Percentiles rank a stretch among this genome's conserved stretches.
phyloP scores from a whole-genome alignment of 2,329 filamentous ascomycete species.

The Colletotrichum theobromicola region DNA sequence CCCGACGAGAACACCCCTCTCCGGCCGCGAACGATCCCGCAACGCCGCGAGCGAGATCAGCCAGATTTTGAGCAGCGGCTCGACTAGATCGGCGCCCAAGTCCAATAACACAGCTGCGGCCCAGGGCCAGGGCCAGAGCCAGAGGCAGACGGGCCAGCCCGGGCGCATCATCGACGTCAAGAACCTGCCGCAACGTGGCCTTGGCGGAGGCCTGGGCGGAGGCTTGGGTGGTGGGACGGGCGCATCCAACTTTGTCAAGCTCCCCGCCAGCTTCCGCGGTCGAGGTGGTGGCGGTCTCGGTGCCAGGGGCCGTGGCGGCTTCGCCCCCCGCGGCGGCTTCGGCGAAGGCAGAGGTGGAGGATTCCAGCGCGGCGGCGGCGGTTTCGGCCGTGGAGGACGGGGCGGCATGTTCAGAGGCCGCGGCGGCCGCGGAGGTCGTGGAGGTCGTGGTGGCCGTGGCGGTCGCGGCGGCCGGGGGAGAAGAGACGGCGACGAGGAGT shows the following conservation, averaged over 20 bases:
- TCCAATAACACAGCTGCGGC: neutral
- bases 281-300: constrained; percentile 2
- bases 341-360: constrained; percentile 4
- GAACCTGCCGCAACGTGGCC: constrained; percentile 35
- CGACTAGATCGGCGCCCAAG: neutral
- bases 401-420: constrained; percentile 21
- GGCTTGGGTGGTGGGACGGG: neutral
- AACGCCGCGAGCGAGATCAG: constrained; percentile 40
- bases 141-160: too few species aligned
- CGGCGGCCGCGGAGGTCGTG: neutral
- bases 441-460: constrained; percentile 23
- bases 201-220: neutral
- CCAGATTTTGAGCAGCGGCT: constrained; percentile 28
- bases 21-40: constrained; percentile 34
- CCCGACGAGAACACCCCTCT: constrained; percentile 22
- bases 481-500: constrained; percentile 15
- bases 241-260: constrained; percentile 12
- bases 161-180: constrained; percentile 40
- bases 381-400: constrained; percentile 16
- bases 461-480: constrained; percentile 24
- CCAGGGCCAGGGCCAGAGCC: too few species aligned
- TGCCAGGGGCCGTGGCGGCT: constrained; percentile 21
- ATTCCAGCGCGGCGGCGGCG: neutral
- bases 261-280: constrained; percentile 8
- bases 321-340: constrained; percentile 9